Base-by-base conservation (phyloP, 441 rosid genomes). In the Arabidopsis lyrata region DNA sequence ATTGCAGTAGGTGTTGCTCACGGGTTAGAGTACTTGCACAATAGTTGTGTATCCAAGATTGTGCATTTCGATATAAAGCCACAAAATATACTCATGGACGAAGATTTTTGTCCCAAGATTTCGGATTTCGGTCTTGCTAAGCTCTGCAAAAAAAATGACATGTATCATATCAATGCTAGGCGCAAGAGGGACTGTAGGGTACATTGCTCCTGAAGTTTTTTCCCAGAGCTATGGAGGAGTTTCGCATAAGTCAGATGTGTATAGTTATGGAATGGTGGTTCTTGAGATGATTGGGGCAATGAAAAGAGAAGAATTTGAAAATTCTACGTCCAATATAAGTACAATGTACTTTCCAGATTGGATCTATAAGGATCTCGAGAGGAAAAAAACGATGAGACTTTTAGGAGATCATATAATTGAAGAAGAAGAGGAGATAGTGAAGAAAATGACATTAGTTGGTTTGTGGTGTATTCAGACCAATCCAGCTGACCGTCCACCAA, bases 11-110 rank as follows among this genome's bases (percentile, higher is more conserved):
- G 83, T 14, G 39, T 83, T 9, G 84, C 89, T 5, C 56, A 70
- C 10, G 85, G 85, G 22, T 77, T 85, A 1, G 81, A 85, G 58
- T 83, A 82, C 39, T 50, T 82, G 59, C 89, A 82, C 63, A 68
- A 64, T 3, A 82, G 82, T 6, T 82, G 87, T 63, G 77, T 41
- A 8, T 66, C 77, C 0, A 81, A 64, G 31, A 83, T 82, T 34
- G 55, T 82, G 45, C 82, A 85, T 73, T 80, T 81, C 1, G 83
- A 84, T 64, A 83, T 85, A 22, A 83, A 81, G 27, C 84, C 88
- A 55, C 80, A 80, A 1, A 83, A 83, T 38, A 81, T 79, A 47
- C 82, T 80, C 42, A 68, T 81, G 3, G 82, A 83, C 13, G 77
- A 67, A 61, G 72, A 77, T 0, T 75, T 80, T 38, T 32, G 64